These are phyloP conservation scores for Schizosaccharomyces versatilis DNA, from an alignment of 1,139 yeast genomes.

Conservation along the genomic window DNA sequence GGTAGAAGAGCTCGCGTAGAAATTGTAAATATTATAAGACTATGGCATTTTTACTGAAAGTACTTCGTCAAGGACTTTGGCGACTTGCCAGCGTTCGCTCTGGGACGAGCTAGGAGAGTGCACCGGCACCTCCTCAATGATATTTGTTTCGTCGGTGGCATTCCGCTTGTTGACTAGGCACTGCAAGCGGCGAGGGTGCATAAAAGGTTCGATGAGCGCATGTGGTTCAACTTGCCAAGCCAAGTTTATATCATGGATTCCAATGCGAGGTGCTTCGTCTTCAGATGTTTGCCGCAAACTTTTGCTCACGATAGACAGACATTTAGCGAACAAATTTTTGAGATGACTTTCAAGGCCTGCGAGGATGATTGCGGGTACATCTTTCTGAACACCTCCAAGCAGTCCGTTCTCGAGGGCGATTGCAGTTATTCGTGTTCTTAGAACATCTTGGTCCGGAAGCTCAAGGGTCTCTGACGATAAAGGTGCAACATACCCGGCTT, in stretches of 20 bases:
- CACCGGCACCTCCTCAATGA: too few species aligned
- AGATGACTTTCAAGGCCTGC: conserved; percentile 64
- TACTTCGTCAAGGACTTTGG: not conserved
- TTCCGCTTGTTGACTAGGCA: too few species aligned
- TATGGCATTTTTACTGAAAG: not conserved
- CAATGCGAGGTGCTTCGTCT: not conserved
- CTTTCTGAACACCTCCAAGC: conserved; percentile 54
- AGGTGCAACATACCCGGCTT: conserved; percentile 72
- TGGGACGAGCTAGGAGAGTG: not conserved
- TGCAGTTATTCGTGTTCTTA: conserved; percentile 54
- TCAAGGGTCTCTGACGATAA: conserved; percentile 58
- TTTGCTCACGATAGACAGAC: conserved; percentile 1
- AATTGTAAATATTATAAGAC: too few species aligned
- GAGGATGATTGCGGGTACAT: conserved; percentile 53
- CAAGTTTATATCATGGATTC: conserved; percentile 1
- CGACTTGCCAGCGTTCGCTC: not conserved
- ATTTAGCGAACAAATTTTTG: conserved; percentile 19
- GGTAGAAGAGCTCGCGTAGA: too few species aligned
- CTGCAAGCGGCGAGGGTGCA: too few species aligned
- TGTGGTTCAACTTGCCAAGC: conserved; percentile 4
- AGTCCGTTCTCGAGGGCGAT: conserved; percentile 79
- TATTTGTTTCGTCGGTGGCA: too few species aligned
- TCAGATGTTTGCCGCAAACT: not conserved
- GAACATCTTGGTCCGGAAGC: conserved; percentile 55
- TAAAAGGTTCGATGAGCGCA: conserved; percentile 1